These are phyloP conservation scores for Aspergillus arachidicola DNA, from an alignment of 2,329 filamentous ascomycete species.

Conservation along the genomic window DNA sequence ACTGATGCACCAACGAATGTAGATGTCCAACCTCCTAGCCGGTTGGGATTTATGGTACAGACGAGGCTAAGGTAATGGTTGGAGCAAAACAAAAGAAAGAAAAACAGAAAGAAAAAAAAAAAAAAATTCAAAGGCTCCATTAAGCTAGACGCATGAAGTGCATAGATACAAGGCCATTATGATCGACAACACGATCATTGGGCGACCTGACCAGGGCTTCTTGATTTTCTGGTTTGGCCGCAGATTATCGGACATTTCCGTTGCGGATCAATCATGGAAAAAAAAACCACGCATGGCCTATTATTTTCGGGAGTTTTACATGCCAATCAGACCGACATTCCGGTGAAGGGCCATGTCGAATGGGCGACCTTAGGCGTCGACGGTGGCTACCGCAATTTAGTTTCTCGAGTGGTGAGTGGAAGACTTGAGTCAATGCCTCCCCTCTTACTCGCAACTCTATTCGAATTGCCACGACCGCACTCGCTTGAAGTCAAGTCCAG, in stretches of 20 bases:
- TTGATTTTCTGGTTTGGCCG: not conserved
- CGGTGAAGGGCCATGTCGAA: constrained; percentile 7
- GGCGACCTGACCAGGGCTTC: not conserved
- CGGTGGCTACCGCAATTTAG: constrained; percentile 18
- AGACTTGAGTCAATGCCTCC: not conserved
- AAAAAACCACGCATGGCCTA: constrained; percentile 17
- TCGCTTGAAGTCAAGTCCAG: not conserved
- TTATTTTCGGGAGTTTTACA: constrained; percentile 31
- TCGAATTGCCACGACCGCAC: constrained; percentile 12
- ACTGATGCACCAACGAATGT: not conserved
- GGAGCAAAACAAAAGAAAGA: constrained; percentile 1
- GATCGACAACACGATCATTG: constrained; percentile 4
- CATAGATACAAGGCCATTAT: constrained; percentile 4
- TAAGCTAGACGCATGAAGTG: not conserved
- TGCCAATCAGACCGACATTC: constrained; percentile 29
- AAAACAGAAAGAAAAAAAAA: not conserved
- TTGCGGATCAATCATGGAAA: constrained; percentile 32
- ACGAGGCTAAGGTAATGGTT: not conserved
- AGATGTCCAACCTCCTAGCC: not conserved
- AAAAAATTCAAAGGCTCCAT: not conserved
- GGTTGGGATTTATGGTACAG: not conserved
- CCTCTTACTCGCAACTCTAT: constrained; percentile 2
- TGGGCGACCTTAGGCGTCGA: constrained; percentile 28
- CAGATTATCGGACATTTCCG: constrained; percentile 33
- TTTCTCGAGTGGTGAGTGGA: not conserved